Evolutionary conservation across 1,284 basidiomycete genomes (phyloP).

Genomic region (Naganishia cerealis): DNA sequence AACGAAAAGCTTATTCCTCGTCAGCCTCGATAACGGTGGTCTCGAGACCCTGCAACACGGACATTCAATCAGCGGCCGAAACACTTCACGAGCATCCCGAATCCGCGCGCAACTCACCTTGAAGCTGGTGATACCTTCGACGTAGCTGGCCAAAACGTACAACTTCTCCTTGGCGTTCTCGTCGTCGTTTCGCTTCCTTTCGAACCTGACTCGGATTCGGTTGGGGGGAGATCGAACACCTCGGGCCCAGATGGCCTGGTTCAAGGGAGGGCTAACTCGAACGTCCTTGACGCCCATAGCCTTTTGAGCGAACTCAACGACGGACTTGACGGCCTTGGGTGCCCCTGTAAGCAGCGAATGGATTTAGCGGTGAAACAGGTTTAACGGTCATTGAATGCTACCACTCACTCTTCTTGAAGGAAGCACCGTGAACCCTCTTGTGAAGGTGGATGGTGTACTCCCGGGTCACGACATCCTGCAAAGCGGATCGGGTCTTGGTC

Average conservation of each 20-base stretch:
- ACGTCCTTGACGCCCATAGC: constrained; percentile 92
- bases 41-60: constrained; percentile 67
- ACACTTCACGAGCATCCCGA: neutral
- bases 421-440: constrained; percentile 84
- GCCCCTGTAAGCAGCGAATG: constrained; percentile 56
- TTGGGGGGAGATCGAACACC: constrained; percentile 84
- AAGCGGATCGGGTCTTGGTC: constrained; percentile 86
- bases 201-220: constrained; percentile 83
- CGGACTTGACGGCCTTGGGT: constrained; percentile 88
- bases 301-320: constrained; percentile 83
- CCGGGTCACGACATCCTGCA: constrained; percentile 92
- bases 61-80: neutral
- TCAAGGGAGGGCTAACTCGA: constrained; percentile 85
- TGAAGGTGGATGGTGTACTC: constrained; percentile 96
- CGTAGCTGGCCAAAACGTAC: constrained; percentile 82
- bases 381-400: neutral
- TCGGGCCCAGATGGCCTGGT: constrained; percentile 85
- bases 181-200: constrained; percentile 92
- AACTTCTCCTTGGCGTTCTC: constrained; percentile 97
- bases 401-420: constrained; percentile 79
- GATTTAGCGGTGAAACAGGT: constrained; percentile 27
- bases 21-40: constrained; percentile 76
- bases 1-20: constrained; percentile 44
- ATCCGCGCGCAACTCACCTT: constrained; percentile 62
- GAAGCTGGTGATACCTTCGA: constrained; percentile 72